Evolutionary conservation across 768 basidiomycete genomes (phyloP).

Genomic region (Psilocybe cyanescens): DNA sequence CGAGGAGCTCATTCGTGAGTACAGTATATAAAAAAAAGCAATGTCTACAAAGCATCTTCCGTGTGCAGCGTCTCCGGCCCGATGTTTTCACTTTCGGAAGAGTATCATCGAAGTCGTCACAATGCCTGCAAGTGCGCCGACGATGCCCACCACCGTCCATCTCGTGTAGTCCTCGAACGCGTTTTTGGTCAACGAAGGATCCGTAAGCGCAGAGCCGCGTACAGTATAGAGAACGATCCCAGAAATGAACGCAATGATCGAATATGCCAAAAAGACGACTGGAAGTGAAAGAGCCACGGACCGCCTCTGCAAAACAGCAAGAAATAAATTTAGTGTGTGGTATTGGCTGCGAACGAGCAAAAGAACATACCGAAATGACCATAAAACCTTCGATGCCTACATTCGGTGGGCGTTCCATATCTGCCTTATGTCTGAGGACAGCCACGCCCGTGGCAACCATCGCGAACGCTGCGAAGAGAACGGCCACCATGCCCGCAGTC

Average conservation of each 20-base stretch:
- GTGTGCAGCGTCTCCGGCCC: too few species aligned
- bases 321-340: not conserved
- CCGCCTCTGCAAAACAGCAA: conserved; percentile 44
- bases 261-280: conserved; percentile 73
- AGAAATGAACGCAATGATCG: conserved; percentile 67
- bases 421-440: conserved; percentile 70
- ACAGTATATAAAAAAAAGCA: not conserved
- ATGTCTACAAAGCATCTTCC: not conserved
- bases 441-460: conserved; percentile 73
- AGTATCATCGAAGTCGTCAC: conserved; percentile 56
- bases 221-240: conserved; percentile 71
- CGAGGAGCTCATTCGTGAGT: not conserved
- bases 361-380: conserved; percentile 45
- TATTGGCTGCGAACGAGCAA: not conserved
- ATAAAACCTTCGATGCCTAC: conserved; percentile 62
- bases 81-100: conserved; percentile 20
- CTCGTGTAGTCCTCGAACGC: conserved; percentile 64
- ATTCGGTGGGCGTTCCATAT: conserved; percentile 56
- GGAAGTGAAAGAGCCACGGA: conserved; percentile 74
- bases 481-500: conserved; percentile 67
- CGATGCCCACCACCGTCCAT: conserved; percentile 63
- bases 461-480: conserved; percentile 69
- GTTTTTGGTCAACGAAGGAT: conserved; percentile 35
- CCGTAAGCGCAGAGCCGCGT: conserved; percentile 48
- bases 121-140: conserved; percentile 68